Percentiles rank a stretch among this genome's conserved stretches.
phyloP scores from a whole-genome alignment of 306 rosid genomes.

The Trifolium fragiferum region DNA sequence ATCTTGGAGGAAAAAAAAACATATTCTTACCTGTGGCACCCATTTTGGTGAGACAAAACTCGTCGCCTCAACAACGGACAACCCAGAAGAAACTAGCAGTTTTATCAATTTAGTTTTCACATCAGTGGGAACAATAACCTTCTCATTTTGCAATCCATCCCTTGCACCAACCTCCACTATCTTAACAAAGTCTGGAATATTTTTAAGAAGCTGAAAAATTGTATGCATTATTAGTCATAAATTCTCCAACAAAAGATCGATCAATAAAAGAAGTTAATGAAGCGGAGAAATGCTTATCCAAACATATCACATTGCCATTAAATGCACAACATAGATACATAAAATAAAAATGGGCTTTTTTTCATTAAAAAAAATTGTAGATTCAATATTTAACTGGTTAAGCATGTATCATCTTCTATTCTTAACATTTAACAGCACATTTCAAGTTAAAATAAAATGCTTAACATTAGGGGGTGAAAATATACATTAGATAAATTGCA shows the following conservation, averaged over 20 bases:
- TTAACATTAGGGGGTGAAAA: neutral
- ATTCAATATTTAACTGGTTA: slow-evolving; percentile 22
- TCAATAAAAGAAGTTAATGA: slow-evolving; percentile 15
- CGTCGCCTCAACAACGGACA: slow-evolving; percentile 83
- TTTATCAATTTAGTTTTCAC: slow-evolving; percentile 80
- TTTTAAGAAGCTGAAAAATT: slow-evolving; percentile 50
- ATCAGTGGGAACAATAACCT: slow-evolving; percentile 69
- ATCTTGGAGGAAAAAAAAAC: slow-evolving; percentile 17
- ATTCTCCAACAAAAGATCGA: slow-evolving; percentile 23
- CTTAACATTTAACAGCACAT: slow-evolving; percentile 28
- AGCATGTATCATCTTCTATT: slow-evolving; percentile 4
- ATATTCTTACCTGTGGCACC: slow-evolving; percentile 80
- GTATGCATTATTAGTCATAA: slow-evolving; percentile 33
- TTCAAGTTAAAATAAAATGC: slow-evolving; percentile 36
- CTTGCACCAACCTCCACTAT: slow-evolving; percentile 95
- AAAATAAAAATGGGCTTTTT: slow-evolving; percentile 1
- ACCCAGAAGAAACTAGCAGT: slow-evolving; percentile 79
- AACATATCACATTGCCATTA: neutral
- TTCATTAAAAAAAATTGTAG: slow-evolving; percentile 27
- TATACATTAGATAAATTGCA: slow-evolving; percentile 42
- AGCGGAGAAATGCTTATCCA: slow-evolving; percentile 28
- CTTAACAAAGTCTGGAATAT: slow-evolving; percentile 75
- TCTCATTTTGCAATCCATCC: slow-evolving; percentile 96
- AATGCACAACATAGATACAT: slow-evolving; percentile 27
- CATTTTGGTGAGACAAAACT: slow-evolving; percentile 98